Evolutionary conservation across 495 filamentous ascomycete genomes (phyloP), one percentile per base, ranked within the genome.

Genomic region (Diplogelasinospora grovesii): DNA sequence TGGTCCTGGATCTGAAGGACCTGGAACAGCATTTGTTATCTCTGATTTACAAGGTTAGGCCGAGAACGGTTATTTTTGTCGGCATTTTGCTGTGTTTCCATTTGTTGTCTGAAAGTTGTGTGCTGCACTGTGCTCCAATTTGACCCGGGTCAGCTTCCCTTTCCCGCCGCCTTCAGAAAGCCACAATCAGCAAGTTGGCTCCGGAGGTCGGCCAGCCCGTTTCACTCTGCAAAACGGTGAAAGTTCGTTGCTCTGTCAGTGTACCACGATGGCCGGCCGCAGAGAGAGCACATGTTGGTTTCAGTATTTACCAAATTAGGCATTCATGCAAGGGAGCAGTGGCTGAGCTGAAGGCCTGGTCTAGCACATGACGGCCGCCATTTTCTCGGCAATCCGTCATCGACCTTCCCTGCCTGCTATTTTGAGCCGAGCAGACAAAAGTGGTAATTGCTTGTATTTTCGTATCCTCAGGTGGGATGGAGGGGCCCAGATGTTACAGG

Each of bases 331-430:
- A 28, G 14, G n/a, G n/a, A n/a, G n/a, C n/a, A n/a, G n/a, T n/a
- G n/a, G 32, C 32, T 35, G 16, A 19, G 23, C 36, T 40, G 33
- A 7, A 23, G 13, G 25, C 22, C 20, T 28, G 15, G 41, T 22
- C 11, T 30, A 37, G 43, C 43, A 46, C 43, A 46, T 46, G 43
- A 46, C 43, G 13, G 8, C 22, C 22, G 6, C 43, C 22, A 39
- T 28, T 39, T 26, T 29, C 27, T 35, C 27, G 34, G 35, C 28
- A 23, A 5, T 11, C 23, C 26, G 26, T 35, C 36, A 41, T 46
- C 3, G 15, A 36, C 8, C 8, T 9, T 14, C 21, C 33, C 23
- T 20, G 32, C 19, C 32, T 38, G 24, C 37, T 39, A 39, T 39
- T 39, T 39, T 30, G 33, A 20, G 14, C 33, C n/a, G n/a, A n/a